Evolutionary conservation across 2,329 filamentous ascomycete species (phyloP).

Genomic region (Fusarium equiseti): DNA sequence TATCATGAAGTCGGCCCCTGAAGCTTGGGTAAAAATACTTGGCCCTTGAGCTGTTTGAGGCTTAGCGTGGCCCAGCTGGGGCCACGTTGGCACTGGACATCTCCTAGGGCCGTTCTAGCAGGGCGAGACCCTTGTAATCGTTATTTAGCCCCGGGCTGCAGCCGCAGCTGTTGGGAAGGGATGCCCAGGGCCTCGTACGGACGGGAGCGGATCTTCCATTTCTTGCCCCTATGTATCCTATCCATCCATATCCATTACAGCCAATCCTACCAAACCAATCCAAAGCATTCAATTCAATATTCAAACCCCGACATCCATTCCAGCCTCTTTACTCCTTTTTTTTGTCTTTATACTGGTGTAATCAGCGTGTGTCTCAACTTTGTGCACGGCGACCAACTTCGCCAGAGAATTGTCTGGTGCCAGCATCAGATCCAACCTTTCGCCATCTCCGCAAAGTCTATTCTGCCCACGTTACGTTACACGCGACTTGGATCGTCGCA

Average conservation of each 20-base stretch:
- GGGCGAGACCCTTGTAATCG: conserved; percentile 29
- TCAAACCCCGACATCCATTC: conserved; percentile 37
- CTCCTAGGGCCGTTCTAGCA: conserved; percentile 4
- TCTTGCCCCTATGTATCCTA: conserved; percentile 33
- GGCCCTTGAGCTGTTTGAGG: conserved; percentile 10
- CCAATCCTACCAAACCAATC: conserved; percentile 31
- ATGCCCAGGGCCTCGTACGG: conserved; percentile 16
- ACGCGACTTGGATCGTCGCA: conserved; percentile 33
- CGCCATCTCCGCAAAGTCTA: conserved; percentile 29
- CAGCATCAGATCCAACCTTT: conserved; percentile 24
- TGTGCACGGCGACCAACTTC: conserved; percentile 1
- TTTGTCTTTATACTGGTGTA: conserved; percentile 25
- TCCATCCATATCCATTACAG: background rate
- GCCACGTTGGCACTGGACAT: conserved; percentile 38
- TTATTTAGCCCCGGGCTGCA: conserved; percentile 10
- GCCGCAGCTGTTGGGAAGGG: conserved; percentile 27
- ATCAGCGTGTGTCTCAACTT: conserved; percentile 10
- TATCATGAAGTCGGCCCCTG: conserved; percentile 32
- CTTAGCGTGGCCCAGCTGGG: conserved; percentile 31
- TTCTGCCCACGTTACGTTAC: conserved; percentile 33
- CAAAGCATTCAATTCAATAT: conserved; percentile 31
- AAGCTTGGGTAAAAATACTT: conserved; percentile 31
- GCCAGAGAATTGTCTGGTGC: conserved; percentile 11
- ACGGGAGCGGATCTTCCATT: conserved; percentile 33
- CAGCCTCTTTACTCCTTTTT: conserved; percentile 27